Percentiles rank a stretch among this genome's conserved stretches.
phyloP scores from a whole-genome alignment of 2,329 filamentous ascomycete species.

The Acrodontium crateriforme region DNA sequence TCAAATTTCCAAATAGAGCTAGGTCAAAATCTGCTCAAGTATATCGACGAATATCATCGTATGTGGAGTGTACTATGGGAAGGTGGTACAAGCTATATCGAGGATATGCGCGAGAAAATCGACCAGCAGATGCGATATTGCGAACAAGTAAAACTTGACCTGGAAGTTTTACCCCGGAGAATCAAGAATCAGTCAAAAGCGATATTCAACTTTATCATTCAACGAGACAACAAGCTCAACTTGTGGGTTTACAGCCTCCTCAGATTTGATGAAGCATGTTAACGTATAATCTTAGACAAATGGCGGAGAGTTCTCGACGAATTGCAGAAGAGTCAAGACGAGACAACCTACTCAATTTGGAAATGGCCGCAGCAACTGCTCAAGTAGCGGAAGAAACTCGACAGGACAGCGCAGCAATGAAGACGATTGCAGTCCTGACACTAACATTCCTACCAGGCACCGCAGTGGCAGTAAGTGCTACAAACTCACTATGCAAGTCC shows the following conservation, averaged over 20 bases:
- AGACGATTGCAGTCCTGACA: conserved; percentile 32
- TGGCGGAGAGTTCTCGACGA: conserved; percentile 20
- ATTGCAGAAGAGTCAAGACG: conserved; percentile 21
- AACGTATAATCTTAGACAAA: too few species aligned
- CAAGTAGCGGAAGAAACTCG: conserved; percentile 21
- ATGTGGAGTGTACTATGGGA: conserved; percentile 19
- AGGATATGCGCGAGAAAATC: conserved; percentile 22
- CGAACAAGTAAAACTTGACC: conserved; percentile 18
- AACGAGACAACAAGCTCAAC: neutral
- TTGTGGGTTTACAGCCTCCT: conserved; percentile 21
- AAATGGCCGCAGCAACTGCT: conserved; percentile 21
- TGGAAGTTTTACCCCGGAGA: conserved; percentile 20
- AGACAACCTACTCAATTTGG: conserved; percentile 22
- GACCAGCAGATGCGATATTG: conserved; percentile 22
- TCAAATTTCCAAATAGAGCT: conserved; percentile 22
- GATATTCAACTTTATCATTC: conserved; percentile 4
- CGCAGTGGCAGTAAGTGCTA: conserved; percentile 18
- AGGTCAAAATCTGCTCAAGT: conserved; percentile 18
- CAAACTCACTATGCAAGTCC: neutral
- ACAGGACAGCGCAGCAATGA: conserved; percentile 30
- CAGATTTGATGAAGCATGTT: too few species aligned
- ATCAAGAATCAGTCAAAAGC: conserved; percentile 23
- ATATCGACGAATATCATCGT: conserved; percentile 19
- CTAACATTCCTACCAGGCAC: conserved; percentile 30
- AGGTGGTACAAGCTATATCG: conserved; percentile 20